Base-by-base conservation (phyloP, 2,329 filamentous ascomycete genomes). In the Tolypocladium cylindrosporum region DNA sequence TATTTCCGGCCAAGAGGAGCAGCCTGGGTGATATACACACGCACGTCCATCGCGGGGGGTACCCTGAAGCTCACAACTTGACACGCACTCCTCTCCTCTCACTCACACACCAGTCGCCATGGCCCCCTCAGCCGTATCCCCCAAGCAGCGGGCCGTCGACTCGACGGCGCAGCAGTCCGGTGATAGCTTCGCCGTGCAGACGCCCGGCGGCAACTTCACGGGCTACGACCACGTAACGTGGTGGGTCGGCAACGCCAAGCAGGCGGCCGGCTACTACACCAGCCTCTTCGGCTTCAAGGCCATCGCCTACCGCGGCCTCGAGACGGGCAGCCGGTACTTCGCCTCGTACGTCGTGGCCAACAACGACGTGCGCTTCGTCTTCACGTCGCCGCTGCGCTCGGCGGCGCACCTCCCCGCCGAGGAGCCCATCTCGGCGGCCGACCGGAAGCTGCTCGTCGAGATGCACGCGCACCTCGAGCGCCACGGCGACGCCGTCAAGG, bases 161-260 rank as follows among this genome's bases (percentile, higher is more conserved):
- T 67, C 74, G 51, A 68, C 74, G 51, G 68, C 72, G 57, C 65
- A 69, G 45, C 66, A 69, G 50, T 69, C 72, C 59, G 81, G 81
- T 66, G 77, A 77, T 21, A 82, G 82, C 66, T 81, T 77, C 66
- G 78, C 80, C 60, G 76, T 83, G 53, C 78, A 81, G 66, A 75
- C 79, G 65, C 65, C 75, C 66, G 61, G 73, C 2, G 64, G 58
- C 66, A 81, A 79, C 69, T 92, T 96, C 77, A 83, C 84, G 61
- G 91, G 90, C 69, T 97, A 96, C 72, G 90, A 96, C 75, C 90
- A 96, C 74, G 84, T 96, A 58, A 92, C 91, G 65, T 97, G 92
- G 92, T 96, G 91, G 78, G 93, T 97, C 37, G 91, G 92, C 70
- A 97, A 97, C 71, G 92, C 93, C 66, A 97, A 97, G 76, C 92